These are phyloP conservation scores for Ceratocystis diversiconidia DNA, from an alignment of 2,329 filamentous ascomycete species.

Conservation along the genomic window DNA sequence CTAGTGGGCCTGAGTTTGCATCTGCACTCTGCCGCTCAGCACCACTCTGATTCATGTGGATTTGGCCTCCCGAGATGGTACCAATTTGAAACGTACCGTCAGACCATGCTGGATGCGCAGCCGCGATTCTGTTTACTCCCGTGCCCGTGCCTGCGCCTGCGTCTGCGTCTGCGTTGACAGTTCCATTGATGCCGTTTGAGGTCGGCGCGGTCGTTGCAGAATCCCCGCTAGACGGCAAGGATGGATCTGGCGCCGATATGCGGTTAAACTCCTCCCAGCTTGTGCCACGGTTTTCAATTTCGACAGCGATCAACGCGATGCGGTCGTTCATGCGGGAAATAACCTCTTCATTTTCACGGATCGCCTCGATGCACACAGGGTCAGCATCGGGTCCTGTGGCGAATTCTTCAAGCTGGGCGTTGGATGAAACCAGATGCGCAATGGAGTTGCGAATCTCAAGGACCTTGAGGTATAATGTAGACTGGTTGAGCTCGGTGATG, in stretches of 20 bases:
- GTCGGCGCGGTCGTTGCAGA: not conserved
- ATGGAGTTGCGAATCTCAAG: constrained; percentile 64
- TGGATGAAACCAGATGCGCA: constrained; percentile 58
- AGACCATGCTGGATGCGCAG: constrained; percentile 36
- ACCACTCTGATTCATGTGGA: constrained; percentile 30
- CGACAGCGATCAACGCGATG: constrained; percentile 46
- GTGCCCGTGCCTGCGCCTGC: not conserved
- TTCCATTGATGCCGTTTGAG: not conserved
- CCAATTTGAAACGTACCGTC: constrained; percentile 52
- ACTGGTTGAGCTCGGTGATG: constrained; percentile 50
- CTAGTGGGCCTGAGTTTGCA: not conserved
- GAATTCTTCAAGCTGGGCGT: constrained; percentile 56
- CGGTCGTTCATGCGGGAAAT: constrained; percentile 54
- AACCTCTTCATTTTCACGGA: constrained; percentile 55
- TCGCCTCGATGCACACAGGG: constrained; percentile 58
- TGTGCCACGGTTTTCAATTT: constrained; percentile 46
- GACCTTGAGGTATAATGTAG: constrained; percentile 57
- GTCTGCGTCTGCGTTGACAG: not conserved
- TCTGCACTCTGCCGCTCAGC: not conserved
- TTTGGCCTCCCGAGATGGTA: constrained; percentile 36
- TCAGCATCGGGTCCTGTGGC: constrained; percentile 41
- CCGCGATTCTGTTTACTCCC: not conserved
- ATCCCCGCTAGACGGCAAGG: not conserved
- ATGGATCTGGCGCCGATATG: constrained; percentile 24
- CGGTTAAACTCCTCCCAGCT: constrained; percentile 44